These are phyloP conservation scores for Dothidotthia symphoricarpi DNA, from an alignment of 2,329 filamentous ascomycete species.

Conservation along the genomic window DNA sequence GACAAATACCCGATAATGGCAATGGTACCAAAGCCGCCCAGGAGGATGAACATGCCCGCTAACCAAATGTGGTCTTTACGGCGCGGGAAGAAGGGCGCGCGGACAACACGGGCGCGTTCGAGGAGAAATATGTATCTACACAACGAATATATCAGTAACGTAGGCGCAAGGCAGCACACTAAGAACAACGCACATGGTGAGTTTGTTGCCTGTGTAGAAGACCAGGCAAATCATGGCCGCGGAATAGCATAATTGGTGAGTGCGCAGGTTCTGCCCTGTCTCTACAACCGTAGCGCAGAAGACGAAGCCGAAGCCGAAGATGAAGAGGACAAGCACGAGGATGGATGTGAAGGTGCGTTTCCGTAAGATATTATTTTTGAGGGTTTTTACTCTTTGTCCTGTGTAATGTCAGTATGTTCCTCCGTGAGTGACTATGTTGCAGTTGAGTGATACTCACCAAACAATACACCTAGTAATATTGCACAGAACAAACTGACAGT, in stretches of 20 bases:
- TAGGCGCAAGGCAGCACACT: no score
- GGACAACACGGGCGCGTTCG: constrained; percentile 40
- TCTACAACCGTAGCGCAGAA: constrained; percentile 24
- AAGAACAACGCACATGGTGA: constrained; percentile 19
- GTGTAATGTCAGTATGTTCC: not conserved
- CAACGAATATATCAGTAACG: not conserved
- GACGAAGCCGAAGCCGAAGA: constrained; percentile 17
- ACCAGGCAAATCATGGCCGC: constrained; percentile 40
- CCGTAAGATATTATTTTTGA: constrained; percentile 12
- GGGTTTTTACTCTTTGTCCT: constrained; percentile 14
- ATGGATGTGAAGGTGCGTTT: constrained; percentile 18
- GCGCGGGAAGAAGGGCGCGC: constrained; percentile 29
- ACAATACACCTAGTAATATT: constrained; percentile 5
- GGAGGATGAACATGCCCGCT: constrained; percentile 23
- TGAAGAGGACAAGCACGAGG: constrained; percentile 9
- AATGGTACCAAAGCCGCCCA: constrained; percentile 27
- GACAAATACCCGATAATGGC: constrained; percentile 27
- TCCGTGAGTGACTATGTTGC: not conserved
- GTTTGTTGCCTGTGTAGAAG: constrained; percentile 40
- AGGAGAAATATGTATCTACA: constrained; percentile 40
- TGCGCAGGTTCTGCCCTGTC: constrained; percentile 25
- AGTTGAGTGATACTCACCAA: constrained; percentile 5
- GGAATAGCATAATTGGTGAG: constrained; percentile 27
- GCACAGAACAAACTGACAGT: constrained; percentile 10
- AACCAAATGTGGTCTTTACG: constrained; percentile 36